Evolutionary conservation across 1,284 basidiomycete species (phyloP), one percentile per base, ranked within the genome.

Genomic region (Cutaneotrichosporon sp.): DNA sequence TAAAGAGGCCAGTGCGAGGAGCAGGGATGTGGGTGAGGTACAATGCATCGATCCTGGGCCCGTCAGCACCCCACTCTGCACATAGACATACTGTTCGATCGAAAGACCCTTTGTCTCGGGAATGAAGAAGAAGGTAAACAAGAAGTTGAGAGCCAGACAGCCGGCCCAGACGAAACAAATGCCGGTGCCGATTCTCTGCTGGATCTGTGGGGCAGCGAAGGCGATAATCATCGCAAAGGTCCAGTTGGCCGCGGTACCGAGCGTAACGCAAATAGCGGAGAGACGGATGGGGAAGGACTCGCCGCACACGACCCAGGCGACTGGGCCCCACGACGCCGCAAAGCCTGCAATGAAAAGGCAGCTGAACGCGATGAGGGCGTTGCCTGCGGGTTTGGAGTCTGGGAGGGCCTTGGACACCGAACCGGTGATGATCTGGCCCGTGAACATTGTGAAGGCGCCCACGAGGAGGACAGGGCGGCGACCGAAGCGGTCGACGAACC

Each of bases 91-190:
- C 37, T 62, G 53, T 46, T 62, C 61, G 33, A 62, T 55, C 5
- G 61, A 54, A 3, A 60, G 51, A n/a, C 46, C 41, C 35, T 54
- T 53, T 11, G 58, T 60, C 52, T 62, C 60, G 34, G 51, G 35
- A 2, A 62, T 49, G 19, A 27, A 14, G 31, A 89, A 84, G 79
- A 84, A 87, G 8, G 85, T 81, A 78, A 87, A 89, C 61, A 88
- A 84, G 87, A 17, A 83, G 84, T 48, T 82, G 78, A 51, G 87
- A 86, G 88, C 88, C 90, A 71, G 93, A 80, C 79, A 89, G 91
- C 37, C 51, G 27, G 45, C 51, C 51, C 51, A 52, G 46, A 52
- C 48, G 22, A 27, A 52, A 33, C 43, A 50, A 33, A 50, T 50
- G 24, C 49, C 39, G 60, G 73, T 61, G 47, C n/a, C n/a, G n/a